A percentile compares a stretch with the other conserved stretches of the same genome.
These are phyloP conservation scores for Scytalidium sp. DNA, from an alignment of 2,329 filamentous ascomycete species.

Conservation along the genomic window DNA sequence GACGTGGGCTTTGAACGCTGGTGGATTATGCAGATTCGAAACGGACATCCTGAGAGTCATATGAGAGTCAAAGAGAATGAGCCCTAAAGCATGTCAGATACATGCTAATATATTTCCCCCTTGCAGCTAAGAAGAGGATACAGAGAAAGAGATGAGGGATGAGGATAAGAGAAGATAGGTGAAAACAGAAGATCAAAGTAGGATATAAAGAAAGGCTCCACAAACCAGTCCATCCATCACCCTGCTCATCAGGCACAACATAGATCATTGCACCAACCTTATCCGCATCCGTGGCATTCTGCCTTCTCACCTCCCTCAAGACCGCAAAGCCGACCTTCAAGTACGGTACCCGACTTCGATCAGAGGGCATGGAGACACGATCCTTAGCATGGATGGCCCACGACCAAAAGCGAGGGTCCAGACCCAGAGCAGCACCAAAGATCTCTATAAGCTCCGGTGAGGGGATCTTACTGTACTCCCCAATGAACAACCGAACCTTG, in stretches of 20 bases:
- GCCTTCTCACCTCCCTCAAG: conserved; percentile 1
- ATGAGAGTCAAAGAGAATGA: conserved; percentile 21
- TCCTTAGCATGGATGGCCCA: conserved; percentile 16
- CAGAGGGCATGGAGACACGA: conserved; percentile 19
- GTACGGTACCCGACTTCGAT: conserved; percentile 17
- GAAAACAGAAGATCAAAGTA: not conserved
- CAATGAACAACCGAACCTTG: conserved; percentile 14
- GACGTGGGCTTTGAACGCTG: conserved; percentile 12
- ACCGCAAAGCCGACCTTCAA: conserved; percentile 20
- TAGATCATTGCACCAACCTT: conserved; percentile 23
- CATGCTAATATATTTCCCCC: not conserved
- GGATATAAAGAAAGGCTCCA: not conserved
- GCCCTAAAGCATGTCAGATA: conserved; percentile 3
- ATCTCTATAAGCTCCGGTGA: conserved; percentile 13
- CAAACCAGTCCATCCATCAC: conserved; percentile 22
- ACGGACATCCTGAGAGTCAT: conserved; percentile 16
- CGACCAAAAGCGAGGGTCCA: conserved; percentile 14
- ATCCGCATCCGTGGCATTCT: conserved; percentile 19
- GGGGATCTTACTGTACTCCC: conserved; percentile 10
- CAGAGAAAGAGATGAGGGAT: not conserved
- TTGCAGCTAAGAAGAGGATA: not conserved
- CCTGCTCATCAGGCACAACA: conserved; percentile 15
- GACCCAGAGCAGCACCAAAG: conserved; percentile 10
- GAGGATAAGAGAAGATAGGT: too few species aligned
- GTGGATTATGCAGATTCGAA: conserved; percentile 19